phyloP scores from a whole-genome alignment of 768 basidiomycete species.

The Baorangia bicolor region DNA sequence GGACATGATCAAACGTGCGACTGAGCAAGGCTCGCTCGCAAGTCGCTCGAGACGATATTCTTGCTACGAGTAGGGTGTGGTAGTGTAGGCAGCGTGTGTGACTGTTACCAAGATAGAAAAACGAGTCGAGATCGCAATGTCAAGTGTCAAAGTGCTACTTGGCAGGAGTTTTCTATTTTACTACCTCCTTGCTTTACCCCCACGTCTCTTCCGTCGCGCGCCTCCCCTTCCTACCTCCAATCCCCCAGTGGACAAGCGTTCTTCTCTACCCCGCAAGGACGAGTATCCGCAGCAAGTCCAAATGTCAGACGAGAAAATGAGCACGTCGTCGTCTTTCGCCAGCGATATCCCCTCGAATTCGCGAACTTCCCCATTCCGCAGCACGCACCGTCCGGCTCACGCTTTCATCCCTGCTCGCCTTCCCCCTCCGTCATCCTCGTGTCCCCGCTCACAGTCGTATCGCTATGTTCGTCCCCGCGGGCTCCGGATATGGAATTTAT shows the following conservation, averaged over 20 bases:
- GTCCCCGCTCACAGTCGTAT: slow-evolving; percentile 20
- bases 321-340: not conserved
- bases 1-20: not conserved
- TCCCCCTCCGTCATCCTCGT: slow-evolving; percentile 14
- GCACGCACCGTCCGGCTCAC: slow-evolving; percentile 17
- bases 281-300: not conserved
- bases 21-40: no score
- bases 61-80: no score
- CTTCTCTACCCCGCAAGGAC: not conserved
- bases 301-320: slow-evolving; percentile 27
- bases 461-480: slow-evolving; percentile 46
- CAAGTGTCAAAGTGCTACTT: not conserved
- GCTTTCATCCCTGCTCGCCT: slow-evolving; percentile 21
- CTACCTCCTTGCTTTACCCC: not conserved
- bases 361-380: slow-evolving; percentile 14
- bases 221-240: not conserved
- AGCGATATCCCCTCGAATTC: slow-evolving; percentile 23
- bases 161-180: not conserved
- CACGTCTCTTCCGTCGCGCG: not conserved
- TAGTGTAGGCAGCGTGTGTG: slow-evolving; percentile 8
- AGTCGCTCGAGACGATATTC: no score
- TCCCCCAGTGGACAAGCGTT: slow-evolving; percentile 1
- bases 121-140: slow-evolving; percentile 4
- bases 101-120: slow-evolving; percentile 13
- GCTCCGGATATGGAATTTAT: slow-evolving; percentile 53